These are phyloP conservation scores for Nicotiana obtusifolia DNA, from an alignment of 257 asterid species.

Conservation along the genomic window DNA sequence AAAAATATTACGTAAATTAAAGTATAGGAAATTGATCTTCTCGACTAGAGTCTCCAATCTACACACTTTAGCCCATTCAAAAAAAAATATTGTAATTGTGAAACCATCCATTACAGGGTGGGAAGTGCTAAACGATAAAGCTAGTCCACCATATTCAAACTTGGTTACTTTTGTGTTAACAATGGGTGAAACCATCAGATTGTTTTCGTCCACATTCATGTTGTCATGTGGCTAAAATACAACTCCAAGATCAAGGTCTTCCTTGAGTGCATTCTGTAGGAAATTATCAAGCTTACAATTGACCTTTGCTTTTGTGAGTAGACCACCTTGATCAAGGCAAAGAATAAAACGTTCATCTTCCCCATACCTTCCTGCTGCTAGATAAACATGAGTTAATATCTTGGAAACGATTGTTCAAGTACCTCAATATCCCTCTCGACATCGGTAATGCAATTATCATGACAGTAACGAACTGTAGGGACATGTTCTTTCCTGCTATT, in stretches of 20 bases:
- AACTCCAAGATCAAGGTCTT: not conserved
- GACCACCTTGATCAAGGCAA: slow-evolving; percentile 7
- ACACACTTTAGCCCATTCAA: not conserved
- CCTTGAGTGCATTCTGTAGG: not conserved
- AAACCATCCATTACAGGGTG: not conserved
- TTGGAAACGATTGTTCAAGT: slow-evolving; percentile 6
- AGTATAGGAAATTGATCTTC: not conserved
- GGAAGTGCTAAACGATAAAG: not conserved
- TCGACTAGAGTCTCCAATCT: not conserved
- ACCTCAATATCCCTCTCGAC: too few relatives aligned
- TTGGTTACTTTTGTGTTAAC: not conserved
- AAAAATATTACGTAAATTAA: not conserved
- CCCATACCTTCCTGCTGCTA: not conserved
- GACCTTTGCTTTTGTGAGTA: not conserved
- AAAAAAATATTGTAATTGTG: not conserved
- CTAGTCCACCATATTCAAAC: slow-evolving; percentile 10
- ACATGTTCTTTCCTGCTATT: not conserved
- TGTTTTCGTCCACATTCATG: not conserved
- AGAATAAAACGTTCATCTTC: not conserved
- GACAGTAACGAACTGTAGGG: not conserved
- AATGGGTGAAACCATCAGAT: not conserved
- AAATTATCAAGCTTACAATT: not conserved
- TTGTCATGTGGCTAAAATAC: not conserved
- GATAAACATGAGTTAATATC: not conserved
- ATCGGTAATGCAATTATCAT: not conserved